These are phyloP conservation scores for Quercus suber DNA, from an alignment of 306 rosid genomes.

Conservation along the genomic window DNA sequence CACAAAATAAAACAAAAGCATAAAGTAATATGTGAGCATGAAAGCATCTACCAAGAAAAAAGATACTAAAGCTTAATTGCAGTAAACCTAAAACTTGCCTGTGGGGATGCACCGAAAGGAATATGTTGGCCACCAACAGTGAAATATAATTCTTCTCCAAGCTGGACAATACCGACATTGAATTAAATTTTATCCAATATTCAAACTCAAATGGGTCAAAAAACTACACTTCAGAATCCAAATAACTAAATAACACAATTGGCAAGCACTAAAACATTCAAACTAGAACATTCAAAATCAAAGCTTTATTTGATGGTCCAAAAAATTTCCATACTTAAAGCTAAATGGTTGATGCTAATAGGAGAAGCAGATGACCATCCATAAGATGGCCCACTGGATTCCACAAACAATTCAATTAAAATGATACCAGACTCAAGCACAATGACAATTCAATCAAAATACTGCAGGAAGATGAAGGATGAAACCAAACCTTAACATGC, in stretches of 20 bases:
- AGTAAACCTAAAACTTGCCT: slow-evolving; percentile 51
- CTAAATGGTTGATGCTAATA: background rate
- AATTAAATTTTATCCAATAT: slow-evolving; percentile 24
- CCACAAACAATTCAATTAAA: background rate
- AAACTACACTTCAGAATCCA: background rate
- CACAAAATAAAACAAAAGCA: background rate
- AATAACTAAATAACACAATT: background rate
- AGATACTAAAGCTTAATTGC: background rate
- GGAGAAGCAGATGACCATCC: background rate
- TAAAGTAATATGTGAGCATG: background rate
- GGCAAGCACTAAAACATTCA: slow-evolving; percentile 10
- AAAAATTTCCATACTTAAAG: background rate
- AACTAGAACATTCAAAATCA: background rate
- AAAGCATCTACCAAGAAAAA: background rate
- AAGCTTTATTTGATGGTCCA: background rate
- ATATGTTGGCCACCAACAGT: slow-evolving; percentile 83
- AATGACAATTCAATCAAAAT: slow-evolving; percentile 1
- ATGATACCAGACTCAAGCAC: slow-evolving; percentile 3
- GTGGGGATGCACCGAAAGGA: slow-evolving; percentile 96
- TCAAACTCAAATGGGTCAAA: slow-evolving; percentile 2
- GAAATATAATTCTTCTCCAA: slow-evolving; percentile 79
- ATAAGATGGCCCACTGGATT: background rate
- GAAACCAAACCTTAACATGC: slow-evolving; percentile 77
- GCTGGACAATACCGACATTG: slow-evolving; percentile 47
- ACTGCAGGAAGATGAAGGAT: slow-evolving; percentile 1